A percentile compares a stretch with the other conserved stretches of the same genome.
Conservation (phyloP, 768 basidiomycete genomes). For the Kwoniella mangroviensis region DNA sequence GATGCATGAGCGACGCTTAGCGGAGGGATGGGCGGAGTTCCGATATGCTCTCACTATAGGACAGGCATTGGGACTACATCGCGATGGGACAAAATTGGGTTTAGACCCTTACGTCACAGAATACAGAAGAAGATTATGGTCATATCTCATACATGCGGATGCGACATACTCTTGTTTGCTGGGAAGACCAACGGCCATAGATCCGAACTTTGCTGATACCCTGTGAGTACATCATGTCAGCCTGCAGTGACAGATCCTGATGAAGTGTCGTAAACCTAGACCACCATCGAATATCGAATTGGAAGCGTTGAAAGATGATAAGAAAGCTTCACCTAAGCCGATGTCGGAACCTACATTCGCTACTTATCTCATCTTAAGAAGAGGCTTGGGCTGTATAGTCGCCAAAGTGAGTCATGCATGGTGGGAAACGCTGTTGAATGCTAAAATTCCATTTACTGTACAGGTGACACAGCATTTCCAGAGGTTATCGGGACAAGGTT, state of each 20-base stretch:
- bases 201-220: slow-evolving; percentile 86
- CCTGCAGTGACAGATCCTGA: slow-evolving; percentile 36
- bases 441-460: no score
- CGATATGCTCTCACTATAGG: slow-evolving; percentile 91
- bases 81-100: slow-evolving; percentile 77
- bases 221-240: slow-evolving; percentile 64
- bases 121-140: slow-evolving; percentile 90
- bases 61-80: slow-evolving; percentile 87
- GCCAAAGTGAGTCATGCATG: slow-evolving; percentile 60
- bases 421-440: background rate
- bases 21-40: slow-evolving; percentile 94
- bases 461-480: slow-evolving; percentile 91
- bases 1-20: slow-evolving; percentile 64
- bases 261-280: slow-evolving; percentile 38
- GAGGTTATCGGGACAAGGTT: slow-evolving; percentile 73
- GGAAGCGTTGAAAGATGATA: slow-evolving; percentile 34
- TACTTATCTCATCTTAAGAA: slow-evolving; percentile 86
- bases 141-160: slow-evolving; percentile 82
- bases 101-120: slow-evolving; percentile 70
- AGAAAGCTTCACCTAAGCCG: slow-evolving; percentile 45
- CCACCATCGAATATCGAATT: slow-evolving; percentile 64
- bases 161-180: slow-evolving; percentile 75
- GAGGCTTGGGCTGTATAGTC: slow-evolving; percentile 79
- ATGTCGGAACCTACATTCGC: slow-evolving; percentile 73
- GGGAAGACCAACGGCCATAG: slow-evolving; percentile 78